These are phyloP conservation scores for Tolypocladium endophyticum DNA, from an alignment of 2,329 filamentous ascomycete genomes.

Conservation along the genomic window DNA sequence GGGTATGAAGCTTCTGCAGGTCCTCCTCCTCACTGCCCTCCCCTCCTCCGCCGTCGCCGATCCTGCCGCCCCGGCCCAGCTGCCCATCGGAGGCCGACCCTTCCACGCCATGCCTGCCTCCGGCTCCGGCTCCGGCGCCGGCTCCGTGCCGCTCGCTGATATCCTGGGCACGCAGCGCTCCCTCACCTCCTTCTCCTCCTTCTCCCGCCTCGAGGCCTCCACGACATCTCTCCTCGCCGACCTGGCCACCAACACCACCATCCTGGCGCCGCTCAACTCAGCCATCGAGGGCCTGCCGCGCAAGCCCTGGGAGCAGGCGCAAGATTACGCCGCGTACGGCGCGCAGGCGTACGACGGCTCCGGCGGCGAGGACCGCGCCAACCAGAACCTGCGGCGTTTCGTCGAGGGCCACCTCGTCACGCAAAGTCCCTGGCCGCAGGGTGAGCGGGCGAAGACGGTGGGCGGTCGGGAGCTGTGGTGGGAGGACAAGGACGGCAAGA, in stretches of 20 bases:
- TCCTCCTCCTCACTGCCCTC: slow-evolving; percentile 2
- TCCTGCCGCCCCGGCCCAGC: slow-evolving; percentile 6
- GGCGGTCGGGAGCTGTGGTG: slow-evolving; percentile 65
- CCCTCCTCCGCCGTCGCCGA: slow-evolving; percentile 1
- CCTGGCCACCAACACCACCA: slow-evolving; percentile 59
- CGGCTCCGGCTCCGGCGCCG: slow-evolving; percentile 15
- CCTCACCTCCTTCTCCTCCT: slow-evolving; percentile 76
- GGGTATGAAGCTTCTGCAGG: slow-evolving; percentile 4
- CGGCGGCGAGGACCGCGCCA: slow-evolving; percentile 65
- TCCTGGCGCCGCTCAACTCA: slow-evolving; percentile 79
- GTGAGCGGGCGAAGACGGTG: slow-evolving; percentile 54
- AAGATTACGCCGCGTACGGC: slow-evolving; percentile 60
- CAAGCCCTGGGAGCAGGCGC: slow-evolving; percentile 77
- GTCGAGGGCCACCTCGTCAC: slow-evolving; percentile 78
- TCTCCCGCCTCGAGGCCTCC: slow-evolving; percentile 65
- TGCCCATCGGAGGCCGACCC: slow-evolving; percentile 6
- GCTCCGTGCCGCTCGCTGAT: slow-evolving; percentile 64
- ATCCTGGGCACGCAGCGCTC: slow-evolving; percentile 68
- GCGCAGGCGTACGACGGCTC: slow-evolving; percentile 64
- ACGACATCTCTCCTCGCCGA: slow-evolving; percentile 61
- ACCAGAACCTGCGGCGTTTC: slow-evolving; percentile 66
- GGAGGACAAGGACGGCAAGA: slow-evolving; percentile 58
- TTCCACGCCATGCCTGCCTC: slow-evolving; percentile 11
- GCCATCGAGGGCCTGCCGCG: slow-evolving; percentile 67
- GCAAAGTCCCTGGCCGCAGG: slow-evolving; percentile 63